A percentile compares a stretch with the other conserved stretches of the same genome.
These are phyloP conservation scores for Penicillium daleae DNA, from an alignment of 495 filamentous ascomycete species.

Conservation along the genomic window DNA sequence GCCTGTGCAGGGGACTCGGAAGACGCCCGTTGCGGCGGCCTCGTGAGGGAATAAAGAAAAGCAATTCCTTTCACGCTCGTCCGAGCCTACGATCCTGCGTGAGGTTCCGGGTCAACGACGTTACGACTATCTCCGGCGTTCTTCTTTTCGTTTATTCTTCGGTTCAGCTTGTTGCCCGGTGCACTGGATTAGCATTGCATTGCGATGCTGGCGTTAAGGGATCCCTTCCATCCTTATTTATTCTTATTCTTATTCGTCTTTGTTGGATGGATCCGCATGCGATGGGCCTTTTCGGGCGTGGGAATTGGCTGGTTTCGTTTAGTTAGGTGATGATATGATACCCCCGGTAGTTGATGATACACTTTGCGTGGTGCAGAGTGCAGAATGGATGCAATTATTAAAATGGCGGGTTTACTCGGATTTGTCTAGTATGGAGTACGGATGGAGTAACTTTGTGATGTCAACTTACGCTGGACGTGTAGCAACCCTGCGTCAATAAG, in stretches of 20 bases:
- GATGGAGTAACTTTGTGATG: no score
- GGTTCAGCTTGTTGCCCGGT: slow-evolving; percentile 4
- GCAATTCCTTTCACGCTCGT: background rate
- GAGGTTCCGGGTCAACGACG: slow-evolving; percentile 19
- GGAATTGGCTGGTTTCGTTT: slow-evolving; percentile 28
- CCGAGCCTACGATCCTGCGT: background rate
- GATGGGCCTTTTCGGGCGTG: slow-evolving; percentile 3
- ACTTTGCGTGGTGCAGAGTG: background rate
- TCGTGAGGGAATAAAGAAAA: slow-evolving; percentile 4
- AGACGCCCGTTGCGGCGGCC: slow-evolving; percentile 24
- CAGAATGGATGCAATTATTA: slow-evolving; percentile 8
- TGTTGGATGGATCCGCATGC: background rate
- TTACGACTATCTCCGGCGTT: slow-evolving; percentile 18
- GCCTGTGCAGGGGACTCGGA: slow-evolving; percentile 31
- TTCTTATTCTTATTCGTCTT: slow-evolving; percentile 12
- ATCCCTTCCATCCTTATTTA: slow-evolving; percentile 8
- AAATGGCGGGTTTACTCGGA: no score
- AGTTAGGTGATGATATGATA: slow-evolving; percentile 36
- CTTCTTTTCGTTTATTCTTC: slow-evolving; percentile 7
- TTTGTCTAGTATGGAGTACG: background rate
- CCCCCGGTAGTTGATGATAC: slow-evolving; percentile 23
- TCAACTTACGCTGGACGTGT: no score
- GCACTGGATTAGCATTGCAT: slow-evolving; percentile 9
- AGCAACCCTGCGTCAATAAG: no score
- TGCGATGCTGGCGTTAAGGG: slow-evolving; percentile 27